Conservation (phyloP, 352 stramenopile species). For the Globisporangium radiosum region DNA sequence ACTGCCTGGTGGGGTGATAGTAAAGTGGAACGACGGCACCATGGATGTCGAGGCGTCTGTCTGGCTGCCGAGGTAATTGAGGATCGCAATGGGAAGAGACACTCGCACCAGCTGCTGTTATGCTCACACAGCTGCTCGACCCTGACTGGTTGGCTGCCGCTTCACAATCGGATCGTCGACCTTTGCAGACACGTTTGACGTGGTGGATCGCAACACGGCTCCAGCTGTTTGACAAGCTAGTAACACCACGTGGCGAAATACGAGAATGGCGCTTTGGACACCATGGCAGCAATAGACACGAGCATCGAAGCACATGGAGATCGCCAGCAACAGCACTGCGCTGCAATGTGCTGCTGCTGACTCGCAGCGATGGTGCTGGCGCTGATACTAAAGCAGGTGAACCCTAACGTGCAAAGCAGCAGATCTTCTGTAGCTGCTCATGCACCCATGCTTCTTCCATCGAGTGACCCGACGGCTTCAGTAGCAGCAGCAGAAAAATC, state of each 20-base stretch:
- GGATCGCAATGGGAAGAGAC: too few relatives aligned
- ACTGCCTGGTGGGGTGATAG: conserved; percentile 12
- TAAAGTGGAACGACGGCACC: conserved; percentile 15
- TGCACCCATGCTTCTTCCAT: neutral
- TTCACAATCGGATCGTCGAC: too few relatives aligned
- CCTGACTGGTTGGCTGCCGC: too few relatives aligned
- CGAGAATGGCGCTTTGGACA: neutral
- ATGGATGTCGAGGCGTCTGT: too few relatives aligned
- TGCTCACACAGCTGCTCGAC: neutral
- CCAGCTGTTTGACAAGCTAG: neutral
- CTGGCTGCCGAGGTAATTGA: too few relatives aligned
- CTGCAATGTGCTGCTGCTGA: too few relatives aligned
- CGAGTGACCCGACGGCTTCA: neutral
- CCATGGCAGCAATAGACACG: neutral
- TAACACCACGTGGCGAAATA: neutral
- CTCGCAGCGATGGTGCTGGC: too few relatives aligned
- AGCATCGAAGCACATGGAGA: neutral
- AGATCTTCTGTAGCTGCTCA: neutral
- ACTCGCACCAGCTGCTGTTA: neutral
- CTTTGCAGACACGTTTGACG: too few relatives aligned
- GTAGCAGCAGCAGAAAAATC: neutral
- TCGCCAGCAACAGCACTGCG: too few relatives aligned
- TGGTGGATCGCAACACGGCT: neutral
- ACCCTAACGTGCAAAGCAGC: too few relatives aligned
- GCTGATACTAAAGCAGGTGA: too few relatives aligned